Evolutionary conservation across 1,284 basidiomycete species (phyloP), one percentile per base, ranked within the genome.

Genomic region (Paramarasmius palmivorus): DNA sequence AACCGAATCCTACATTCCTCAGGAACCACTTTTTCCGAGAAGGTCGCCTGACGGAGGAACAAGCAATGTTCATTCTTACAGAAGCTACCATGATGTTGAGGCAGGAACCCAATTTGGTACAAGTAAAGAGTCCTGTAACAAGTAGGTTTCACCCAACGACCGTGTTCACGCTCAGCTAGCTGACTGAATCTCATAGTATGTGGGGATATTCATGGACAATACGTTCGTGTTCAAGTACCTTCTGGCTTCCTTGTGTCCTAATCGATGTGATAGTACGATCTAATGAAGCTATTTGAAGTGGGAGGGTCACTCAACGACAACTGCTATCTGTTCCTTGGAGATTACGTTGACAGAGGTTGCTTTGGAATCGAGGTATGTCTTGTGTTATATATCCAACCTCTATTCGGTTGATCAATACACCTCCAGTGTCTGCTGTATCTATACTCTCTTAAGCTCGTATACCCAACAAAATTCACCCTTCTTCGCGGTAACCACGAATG

Each of bases 171-270:
- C 45, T n/a, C 46, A 25, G 41, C 15, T 56, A 54, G n/a, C 50
- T 55, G 42, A 47, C 48, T 46, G 55, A 50, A 48, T 48, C 36
- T 42, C 52, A 35, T 61, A 95, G 94, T 98, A 58, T 95, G 93
- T 66, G 95, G 95, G 48, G 96, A 99, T 75, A 95, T 98, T 51
- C 96, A 99, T 69, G 96, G 96, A 8, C 96, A 99, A 90, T 99
- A 95, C 73, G 93, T 96, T 73, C 73, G 92, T 74, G 49, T 32
- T 58, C 54, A 23, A 52, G 41, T 32, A 48, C 49, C n/a, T n/a
- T 42, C 53, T 57, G 45, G 51, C 60, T 22, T 52, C 44, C 45
- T 50, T 29, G 26, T 25, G 52, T 22, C 38, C 45, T 38, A 15
- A 37, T 48, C 39, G 25, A 26, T 48, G 23, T 25, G 58, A 52